These are phyloP conservation scores for Bipolaris bicolor DNA, from an alignment of 2,329 filamentous ascomycete species.

Conservation along the genomic window DNA sequence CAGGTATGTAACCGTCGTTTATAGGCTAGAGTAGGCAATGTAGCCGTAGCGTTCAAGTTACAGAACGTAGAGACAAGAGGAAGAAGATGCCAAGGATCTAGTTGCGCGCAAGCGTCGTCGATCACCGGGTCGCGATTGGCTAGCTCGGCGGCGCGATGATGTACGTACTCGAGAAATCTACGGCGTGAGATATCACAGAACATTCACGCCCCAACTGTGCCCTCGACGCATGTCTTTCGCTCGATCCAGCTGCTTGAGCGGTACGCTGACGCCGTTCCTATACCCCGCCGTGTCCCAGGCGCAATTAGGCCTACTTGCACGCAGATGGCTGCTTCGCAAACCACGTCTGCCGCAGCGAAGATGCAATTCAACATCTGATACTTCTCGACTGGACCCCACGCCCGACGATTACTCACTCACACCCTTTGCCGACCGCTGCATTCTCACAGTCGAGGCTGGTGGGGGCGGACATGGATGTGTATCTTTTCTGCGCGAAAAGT, in stretches of 20 bases:
- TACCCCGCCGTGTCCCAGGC: slow-evolving; percentile 51
- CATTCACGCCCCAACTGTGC: slow-evolving; percentile 5
- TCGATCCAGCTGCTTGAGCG: slow-evolving; percentile 35
- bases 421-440: slow-evolving; percentile 86
- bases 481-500: slow-evolving; percentile 91
- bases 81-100: not conserved
- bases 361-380: slow-evolving; percentile 35
- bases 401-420: slow-evolving; percentile 84
- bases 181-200: not conserved
- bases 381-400: slow-evolving; percentile 69
- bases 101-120: slow-evolving; percentile 6
- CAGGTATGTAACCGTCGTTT: not conserved
- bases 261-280: slow-evolving; percentile 54
- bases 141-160: slow-evolving; percentile 11
- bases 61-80: not conserved
- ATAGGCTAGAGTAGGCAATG: not conserved
- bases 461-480: slow-evolving; percentile 90
- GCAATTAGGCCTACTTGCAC: slow-evolving; percentile 28
- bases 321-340: slow-evolving; percentile 24
- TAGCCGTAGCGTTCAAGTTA: not conserved
- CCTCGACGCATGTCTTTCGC: slow-evolving; percentile 40
- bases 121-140: slow-evolving; percentile 14
- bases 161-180: slow-evolving; percentile 2
- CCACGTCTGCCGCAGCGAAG: slow-evolving; percentile 26
- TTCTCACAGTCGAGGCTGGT: slow-evolving; percentile 77